Conservation (phyloP, 1,139 yeast genomes). For the Hansenula lynferdii region DNA sequence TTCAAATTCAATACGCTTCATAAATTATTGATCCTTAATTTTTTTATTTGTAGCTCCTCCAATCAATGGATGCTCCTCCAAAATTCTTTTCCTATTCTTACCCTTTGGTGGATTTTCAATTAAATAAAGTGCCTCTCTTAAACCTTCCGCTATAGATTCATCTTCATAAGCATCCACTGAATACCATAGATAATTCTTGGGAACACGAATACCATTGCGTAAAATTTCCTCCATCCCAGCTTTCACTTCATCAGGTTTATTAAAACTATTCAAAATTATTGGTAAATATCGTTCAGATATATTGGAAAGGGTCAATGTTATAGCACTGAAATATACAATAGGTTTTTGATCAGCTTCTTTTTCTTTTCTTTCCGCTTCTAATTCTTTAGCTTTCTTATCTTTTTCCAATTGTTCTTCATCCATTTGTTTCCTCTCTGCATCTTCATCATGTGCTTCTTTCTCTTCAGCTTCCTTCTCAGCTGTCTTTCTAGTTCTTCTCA, state of each 20-base stretch:
- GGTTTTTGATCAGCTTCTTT: conserved; percentile 28
- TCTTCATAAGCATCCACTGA: conserved; percentile 79
- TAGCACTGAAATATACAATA: conserved; percentile 49
- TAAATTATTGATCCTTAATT: conserved; percentile 4
- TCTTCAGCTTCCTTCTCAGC: conserved; percentile 22
- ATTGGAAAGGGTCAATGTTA: conserved; percentile 58
- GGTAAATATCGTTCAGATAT: conserved; percentile 66
- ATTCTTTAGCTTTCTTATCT: conserved; percentile 12
- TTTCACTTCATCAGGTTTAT: conserved; percentile 50
- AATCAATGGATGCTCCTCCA: conserved; percentile 2
- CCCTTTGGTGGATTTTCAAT: conserved; percentile 34
- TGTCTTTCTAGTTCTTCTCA: conserved; percentile 9
- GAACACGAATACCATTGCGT: conserved; percentile 53
- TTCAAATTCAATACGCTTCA: conserved; percentile 20
- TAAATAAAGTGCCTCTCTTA: conserved; percentile 30
- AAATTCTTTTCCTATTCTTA: conserved; percentile 28
- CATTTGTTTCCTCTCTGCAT: conserved; percentile 19
- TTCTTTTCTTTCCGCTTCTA: conserved; percentile 5
- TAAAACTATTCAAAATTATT: conserved; percentile 65
- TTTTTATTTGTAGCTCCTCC: not conserved
- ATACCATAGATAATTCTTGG: conserved; percentile 73
- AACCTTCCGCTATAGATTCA: conserved; percentile 37
- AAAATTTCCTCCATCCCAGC: conserved; percentile 58
- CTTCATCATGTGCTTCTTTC: conserved; percentile 2
- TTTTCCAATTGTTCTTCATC: conserved; percentile 14